Evolutionary conservation across 257 asterid genomes (phyloP), one percentile per base, ranked within the genome.

Genomic region (Solanum etuberosum): DNA sequence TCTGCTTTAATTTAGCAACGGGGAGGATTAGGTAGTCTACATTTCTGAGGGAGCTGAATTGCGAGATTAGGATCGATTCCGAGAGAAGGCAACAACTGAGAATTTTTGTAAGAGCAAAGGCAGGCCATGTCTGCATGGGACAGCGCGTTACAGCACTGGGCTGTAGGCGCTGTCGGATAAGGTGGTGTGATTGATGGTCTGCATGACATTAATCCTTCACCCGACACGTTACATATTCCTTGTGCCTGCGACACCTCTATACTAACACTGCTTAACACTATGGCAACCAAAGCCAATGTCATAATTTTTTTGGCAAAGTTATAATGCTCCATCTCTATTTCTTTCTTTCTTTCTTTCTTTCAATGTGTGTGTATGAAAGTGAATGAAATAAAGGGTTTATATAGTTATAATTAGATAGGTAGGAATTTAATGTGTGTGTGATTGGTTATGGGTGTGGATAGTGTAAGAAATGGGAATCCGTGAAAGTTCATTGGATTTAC

Each of bases 41-140:
- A 93, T 92, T 89, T 91, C 59, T 89, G 87, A 46, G 96, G 95
- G 15, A 93, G 94, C 71, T 91, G 91, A 29, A 90, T 18, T 63
- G 95, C 98, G 27, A 95, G 91, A 1, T 88, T 83, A 2, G 94
- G 94, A 86, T 95, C 94, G 6, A 93, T 90, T 37, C 98, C 95
- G 1, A 93, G 84, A 5, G 92, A 68, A 9, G 95, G 95, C 89
- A 93, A 85, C 70, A 70, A 67, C 38, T 38, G 90, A 10, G 93
- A 91, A 92, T 92, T 90, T 89, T 89, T 93, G 88, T 83, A 93
- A 35, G 93, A 76, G 89, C 98, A 94, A 40, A 94, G 93, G 86
- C 97, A 93, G 2, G 54, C 34, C 32, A 91, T 16, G 88, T 93
- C 89, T 10, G 98, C 98, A 1, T 88, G 91, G 2, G 93, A 65